Evolutionary conservation across 73 alveolate species (phyloP).

Genomic region (Uronychia setigera): DNA sequence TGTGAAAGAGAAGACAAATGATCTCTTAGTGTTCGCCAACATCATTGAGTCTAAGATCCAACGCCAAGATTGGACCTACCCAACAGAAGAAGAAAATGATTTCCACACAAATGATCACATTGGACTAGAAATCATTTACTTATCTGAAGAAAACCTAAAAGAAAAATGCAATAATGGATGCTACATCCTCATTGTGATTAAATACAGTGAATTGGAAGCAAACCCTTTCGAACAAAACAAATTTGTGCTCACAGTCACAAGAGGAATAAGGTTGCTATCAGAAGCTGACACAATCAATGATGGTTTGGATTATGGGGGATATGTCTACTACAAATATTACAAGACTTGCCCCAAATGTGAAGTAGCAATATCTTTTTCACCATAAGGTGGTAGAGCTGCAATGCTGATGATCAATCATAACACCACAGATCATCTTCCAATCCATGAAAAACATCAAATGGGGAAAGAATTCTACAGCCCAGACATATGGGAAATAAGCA

Average conservation of each 20-base stretch:
- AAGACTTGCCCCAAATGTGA: background rate
- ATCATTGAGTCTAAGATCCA: background rate
- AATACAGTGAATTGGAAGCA: background rate
- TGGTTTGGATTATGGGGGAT: background rate
- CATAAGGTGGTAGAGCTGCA: background rate
- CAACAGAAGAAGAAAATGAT: background rate
- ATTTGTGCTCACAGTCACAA: background rate
- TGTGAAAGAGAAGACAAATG: background rate
- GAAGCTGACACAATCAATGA: background rate
- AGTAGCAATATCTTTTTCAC: background rate
- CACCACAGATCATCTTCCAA: background rate
- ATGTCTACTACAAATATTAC: background rate
- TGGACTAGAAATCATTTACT: background rate
- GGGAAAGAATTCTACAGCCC: background rate
- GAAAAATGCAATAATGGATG: background rate
- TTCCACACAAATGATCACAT: background rate
- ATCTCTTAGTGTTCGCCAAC: background rate
- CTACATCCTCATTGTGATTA: background rate
- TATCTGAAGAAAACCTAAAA: background rate
- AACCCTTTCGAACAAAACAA: background rate
- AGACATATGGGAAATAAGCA: background rate
- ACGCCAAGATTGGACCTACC: background rate
- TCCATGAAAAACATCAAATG: background rate
- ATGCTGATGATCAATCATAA: background rate
- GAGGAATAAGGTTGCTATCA: background rate